Evolutionary conservation across 257 asterid genomes (phyloP).

Genomic region (Misopates orontium): DNA sequence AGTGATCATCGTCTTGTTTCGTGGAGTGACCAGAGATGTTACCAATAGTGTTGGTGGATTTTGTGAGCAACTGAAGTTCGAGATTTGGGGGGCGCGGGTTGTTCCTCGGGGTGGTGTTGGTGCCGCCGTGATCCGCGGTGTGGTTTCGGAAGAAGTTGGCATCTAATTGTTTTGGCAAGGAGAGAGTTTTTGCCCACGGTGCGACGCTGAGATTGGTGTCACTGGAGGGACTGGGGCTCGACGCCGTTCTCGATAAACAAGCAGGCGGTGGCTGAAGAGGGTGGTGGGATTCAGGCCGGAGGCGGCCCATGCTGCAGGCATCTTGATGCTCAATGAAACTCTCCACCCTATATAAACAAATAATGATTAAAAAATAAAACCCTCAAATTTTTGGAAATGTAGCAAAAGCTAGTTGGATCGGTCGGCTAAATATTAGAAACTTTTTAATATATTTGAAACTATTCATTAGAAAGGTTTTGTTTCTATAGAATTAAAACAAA

Average conservation of each 20-base stretch:
- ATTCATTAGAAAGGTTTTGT: too few relatives aligned
- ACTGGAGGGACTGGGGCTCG: constrained; percentile 63
- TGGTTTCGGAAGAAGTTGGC: background rate
- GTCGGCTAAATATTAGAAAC: too few relatives aligned
- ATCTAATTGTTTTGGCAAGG: constrained; percentile 15
- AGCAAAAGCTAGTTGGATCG: too few relatives aligned
- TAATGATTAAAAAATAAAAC: too few relatives aligned
- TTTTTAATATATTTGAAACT: too few relatives aligned
- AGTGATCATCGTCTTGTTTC: constrained; percentile 28
- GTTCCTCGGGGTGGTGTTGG: background rate
- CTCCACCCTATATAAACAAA: constrained; percentile 55
- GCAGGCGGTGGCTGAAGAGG: constrained; percentile 39
- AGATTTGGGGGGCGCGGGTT: constrained; percentile 39
- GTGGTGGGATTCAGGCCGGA: constrained; percentile 44
- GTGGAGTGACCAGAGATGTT: background rate
- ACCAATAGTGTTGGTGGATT: constrained; percentile 21
- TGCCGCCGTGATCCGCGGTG: background rate
- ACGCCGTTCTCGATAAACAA: constrained; percentile 52
- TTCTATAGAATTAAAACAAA: too few relatives aligned
- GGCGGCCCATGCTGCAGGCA: constrained; percentile 49
- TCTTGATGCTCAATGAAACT: constrained; percentile 83
- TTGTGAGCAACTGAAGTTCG: constrained; percentile 64
- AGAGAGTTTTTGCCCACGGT: constrained; percentile 28
- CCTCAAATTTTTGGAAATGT: too few relatives aligned
- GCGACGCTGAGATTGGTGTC: constrained; percentile 38